These are phyloP conservation scores for Crithidia thermophila DNA, from an alignment of 208 protist genomes.

Conservation along the genomic window DNA sequence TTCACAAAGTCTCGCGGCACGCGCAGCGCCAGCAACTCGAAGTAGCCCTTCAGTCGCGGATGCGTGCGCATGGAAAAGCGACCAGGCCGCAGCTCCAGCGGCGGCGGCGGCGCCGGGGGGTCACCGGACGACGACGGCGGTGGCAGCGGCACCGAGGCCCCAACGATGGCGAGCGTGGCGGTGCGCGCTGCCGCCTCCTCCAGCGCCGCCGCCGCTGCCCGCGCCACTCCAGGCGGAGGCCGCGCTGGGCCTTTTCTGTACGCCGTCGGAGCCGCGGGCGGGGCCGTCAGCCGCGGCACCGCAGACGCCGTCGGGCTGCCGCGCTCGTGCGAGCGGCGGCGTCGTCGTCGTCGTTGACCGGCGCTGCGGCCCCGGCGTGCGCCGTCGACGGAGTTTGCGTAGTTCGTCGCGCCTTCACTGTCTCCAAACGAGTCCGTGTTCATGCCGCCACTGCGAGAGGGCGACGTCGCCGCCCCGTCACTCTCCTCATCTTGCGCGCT, in stretches of 20 bases:
- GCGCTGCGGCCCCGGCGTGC: not conserved
- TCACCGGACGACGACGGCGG: slow-evolving; percentile 9
- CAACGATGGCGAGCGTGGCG: slow-evolving; percentile 24
- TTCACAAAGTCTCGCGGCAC: slow-evolving; percentile 49
- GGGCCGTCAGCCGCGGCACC: not conserved
- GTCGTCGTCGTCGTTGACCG: not conserved
- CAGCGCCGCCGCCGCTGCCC: slow-evolving; percentile 15
- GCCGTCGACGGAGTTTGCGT: too few relatives aligned
- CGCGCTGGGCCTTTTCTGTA: slow-evolving; percentile 20
- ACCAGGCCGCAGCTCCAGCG: slow-evolving; percentile 36
- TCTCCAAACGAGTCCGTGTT: not conserved
- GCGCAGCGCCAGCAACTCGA: slow-evolving; percentile 58
- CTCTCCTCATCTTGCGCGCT: slow-evolving; percentile 13
- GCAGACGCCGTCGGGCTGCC: too few relatives aligned
- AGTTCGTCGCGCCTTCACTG: slow-evolving; percentile 11
- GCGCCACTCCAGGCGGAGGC: slow-evolving; percentile 11
- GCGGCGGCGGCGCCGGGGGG: slow-evolving; percentile 44
- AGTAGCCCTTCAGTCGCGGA: slow-evolving; percentile 65
- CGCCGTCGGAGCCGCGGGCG: not conserved
- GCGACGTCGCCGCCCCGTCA: not conserved
- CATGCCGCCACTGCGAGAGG: not conserved
- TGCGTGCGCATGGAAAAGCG: slow-evolving; percentile 45
- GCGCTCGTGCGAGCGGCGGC: not conserved
- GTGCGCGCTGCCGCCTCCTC: slow-evolving; percentile 18
- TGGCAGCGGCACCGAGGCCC: slow-evolving; percentile 22